phyloP scores from a whole-genome alignment of 495 filamentous ascomycete genomes.

The Friedmanniomyces simplex region DNA sequence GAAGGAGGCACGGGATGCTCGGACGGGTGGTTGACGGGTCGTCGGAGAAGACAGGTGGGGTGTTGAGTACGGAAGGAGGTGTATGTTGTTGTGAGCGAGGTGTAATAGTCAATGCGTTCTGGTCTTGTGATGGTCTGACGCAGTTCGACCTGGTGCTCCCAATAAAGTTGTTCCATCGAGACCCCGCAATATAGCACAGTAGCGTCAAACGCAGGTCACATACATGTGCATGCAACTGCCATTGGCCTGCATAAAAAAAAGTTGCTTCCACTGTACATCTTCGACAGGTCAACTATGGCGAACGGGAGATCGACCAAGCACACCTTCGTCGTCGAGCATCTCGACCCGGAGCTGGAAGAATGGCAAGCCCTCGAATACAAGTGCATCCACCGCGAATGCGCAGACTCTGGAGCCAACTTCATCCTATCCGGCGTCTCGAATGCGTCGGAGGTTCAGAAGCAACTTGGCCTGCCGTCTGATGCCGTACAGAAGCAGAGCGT shows the following conservation, averaged over 20 bases:
- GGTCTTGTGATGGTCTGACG: not conserved
- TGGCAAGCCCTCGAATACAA: constrained; percentile 91
- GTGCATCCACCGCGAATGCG: constrained; percentile 71
- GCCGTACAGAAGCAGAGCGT: constrained; percentile 55
- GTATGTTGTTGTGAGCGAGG: not conserved
- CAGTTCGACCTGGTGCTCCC: not conserved
- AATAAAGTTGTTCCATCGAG: not conserved
- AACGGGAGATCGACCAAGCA: not conserved
- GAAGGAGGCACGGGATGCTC: too few relatives aligned
- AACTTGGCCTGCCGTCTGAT: constrained; percentile 20
- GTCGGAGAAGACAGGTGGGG: too few relatives aligned
- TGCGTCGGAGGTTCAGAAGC: constrained; percentile 23
- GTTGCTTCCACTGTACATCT: too few relatives aligned
- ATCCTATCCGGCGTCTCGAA: constrained; percentile 61
- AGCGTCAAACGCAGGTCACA: not conserved
- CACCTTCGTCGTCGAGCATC: constrained; percentile 77
- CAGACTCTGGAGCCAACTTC: constrained; percentile 46
- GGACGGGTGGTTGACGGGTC: too few relatives aligned
- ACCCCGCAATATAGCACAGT: not conserved
- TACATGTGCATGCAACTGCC: not conserved
- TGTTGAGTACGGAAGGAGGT: not conserved
- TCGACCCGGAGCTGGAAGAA: constrained; percentile 83
- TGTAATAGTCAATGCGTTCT: not conserved
- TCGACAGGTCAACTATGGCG: not conserved
- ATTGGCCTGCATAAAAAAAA: constrained; percentile 1